Percentiles rank a stretch among this genome's conserved stretches.
Conservation (phyloP, 176 grass and related monocot species). For the Rhynchospora pubera region DNA sequence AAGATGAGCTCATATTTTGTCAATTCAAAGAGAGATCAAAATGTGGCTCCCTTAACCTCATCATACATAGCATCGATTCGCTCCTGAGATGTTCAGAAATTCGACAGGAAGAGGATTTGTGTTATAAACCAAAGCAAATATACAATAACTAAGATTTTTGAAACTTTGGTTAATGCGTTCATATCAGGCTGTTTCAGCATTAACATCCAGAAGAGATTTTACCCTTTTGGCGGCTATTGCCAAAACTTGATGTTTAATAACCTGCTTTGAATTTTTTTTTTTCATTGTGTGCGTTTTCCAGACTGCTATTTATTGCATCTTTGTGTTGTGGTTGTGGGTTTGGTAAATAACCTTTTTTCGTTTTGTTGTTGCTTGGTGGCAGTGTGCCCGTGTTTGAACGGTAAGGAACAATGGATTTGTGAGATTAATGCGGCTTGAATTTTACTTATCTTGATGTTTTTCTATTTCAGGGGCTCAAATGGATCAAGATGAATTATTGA, state of each 20-base stretch:
- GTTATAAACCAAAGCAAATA: conserved; percentile 7
- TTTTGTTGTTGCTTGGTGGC: no score
- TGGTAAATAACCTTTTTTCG: no score
- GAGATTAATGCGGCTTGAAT: background rate
- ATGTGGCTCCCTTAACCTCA: conserved; percentile 7
- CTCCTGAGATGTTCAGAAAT: conserved; percentile 2
- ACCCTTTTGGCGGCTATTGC: background rate
- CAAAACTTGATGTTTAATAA: background rate
- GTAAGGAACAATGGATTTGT: background rate
- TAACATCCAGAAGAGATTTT: background rate
- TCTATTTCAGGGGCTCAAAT: background rate
- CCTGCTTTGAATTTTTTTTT: no score
- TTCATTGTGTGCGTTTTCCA: no score
- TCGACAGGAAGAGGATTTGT: background rate
- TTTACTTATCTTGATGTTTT: background rate
- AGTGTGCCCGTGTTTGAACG: no score
- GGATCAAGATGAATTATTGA: background rate
- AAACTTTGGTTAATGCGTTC: background rate
- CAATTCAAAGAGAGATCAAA: background rate
- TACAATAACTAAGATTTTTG: background rate
- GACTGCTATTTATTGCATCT: no score
- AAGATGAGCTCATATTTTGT: background rate
- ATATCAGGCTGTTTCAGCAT: background rate
- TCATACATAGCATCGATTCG: conserved; percentile 16
- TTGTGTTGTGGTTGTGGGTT: no score